phyloP scores from a whole-genome alignment of 2,329 filamentous ascomycete species.

The Domatiomyces catenatus region DNA sequence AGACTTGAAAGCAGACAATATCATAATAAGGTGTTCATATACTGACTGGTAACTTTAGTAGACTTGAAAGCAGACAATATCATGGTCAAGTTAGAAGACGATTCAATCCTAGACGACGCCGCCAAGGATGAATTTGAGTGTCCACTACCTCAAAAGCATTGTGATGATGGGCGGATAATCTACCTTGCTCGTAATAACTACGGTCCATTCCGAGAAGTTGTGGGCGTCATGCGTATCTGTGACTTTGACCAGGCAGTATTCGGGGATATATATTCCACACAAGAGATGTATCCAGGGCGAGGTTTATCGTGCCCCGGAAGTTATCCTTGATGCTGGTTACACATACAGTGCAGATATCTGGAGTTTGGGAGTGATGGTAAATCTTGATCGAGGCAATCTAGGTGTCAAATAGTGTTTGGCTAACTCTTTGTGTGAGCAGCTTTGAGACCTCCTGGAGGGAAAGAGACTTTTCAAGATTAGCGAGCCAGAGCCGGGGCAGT shows the following conservation, averaged over 20 bases:
- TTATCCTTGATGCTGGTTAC: conserved; percentile 20
- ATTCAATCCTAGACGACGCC: background rate
- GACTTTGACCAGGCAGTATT: conserved; percentile 19
- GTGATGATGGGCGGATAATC: background rate
- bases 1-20: background rate
- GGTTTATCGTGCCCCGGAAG: conserved; percentile 20
- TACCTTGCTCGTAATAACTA: background rate
- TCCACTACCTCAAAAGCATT: background rate
- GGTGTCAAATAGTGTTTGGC: background rate
- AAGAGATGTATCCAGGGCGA: conserved; percentile 17
- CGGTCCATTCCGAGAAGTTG: background rate
- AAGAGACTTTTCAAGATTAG: background rate
- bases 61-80: background rate
- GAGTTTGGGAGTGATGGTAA: conserved; percentile 19
- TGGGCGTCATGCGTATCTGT: background rate
- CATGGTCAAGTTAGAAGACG: background rate
- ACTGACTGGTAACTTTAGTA: background rate
- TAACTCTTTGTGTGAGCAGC: background rate
- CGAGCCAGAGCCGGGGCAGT: background rate
- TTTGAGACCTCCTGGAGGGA: background rate
- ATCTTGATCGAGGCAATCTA: background rate
- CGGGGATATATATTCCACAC: conserved; percentile 8
- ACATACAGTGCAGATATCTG: conserved; percentile 20
- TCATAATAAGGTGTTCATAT: background rate
- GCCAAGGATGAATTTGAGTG: background rate